A percentile compares a stretch with the other conserved stretches of the same genome.
Evolutionary conservation across 1,139 yeast species (phyloP).

Genomic region (Candida sp.): DNA sequence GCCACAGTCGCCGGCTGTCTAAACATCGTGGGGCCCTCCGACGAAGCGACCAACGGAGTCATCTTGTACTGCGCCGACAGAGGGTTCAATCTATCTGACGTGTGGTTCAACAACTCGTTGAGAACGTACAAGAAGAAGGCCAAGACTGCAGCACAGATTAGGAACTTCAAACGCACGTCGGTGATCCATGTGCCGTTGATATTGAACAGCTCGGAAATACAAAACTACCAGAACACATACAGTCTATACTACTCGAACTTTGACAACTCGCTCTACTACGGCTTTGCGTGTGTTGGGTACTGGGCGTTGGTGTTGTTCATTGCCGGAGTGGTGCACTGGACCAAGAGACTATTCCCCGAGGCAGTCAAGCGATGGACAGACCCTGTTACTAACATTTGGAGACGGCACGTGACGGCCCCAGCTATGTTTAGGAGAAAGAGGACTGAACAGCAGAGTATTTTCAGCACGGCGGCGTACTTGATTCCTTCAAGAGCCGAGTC

Average conservation of each 20-base stretch:
- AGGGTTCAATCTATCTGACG: neutral
- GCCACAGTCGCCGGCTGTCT: conserved; percentile 12
- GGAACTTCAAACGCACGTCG: conserved; percentile 22
- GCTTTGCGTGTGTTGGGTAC: conserved; percentile 50
- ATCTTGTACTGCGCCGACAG: conserved; percentile 29
- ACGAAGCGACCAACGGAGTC: conserved; percentile 19
- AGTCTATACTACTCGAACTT: conserved; percentile 35
- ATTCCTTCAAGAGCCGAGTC: conserved; percentile 34
- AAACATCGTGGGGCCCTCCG: conserved; percentile 21
- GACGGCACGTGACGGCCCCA: conserved; percentile 35
- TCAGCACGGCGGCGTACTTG: conserved; percentile 23
- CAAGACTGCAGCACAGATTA: conserved; percentile 24
- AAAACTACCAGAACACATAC: conserved; percentile 24
- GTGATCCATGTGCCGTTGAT: conserved; percentile 26
- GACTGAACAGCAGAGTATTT: conserved; percentile 23
- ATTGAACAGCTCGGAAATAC: conserved; percentile 18
- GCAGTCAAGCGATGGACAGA: conserved; percentile 24
- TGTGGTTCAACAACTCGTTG: conserved; percentile 8
- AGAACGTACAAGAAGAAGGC: conserved; percentile 4
- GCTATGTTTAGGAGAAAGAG: conserved; percentile 29
- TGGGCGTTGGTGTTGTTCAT: conserved; percentile 50
- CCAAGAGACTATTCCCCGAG: conserved; percentile 28
- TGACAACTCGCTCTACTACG: conserved; percentile 46
- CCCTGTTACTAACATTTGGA: conserved; percentile 25
- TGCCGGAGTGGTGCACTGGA: conserved; percentile 47